phyloP scores from a whole-genome alignment of 768 basidiomycete genomes.

The Leccinum subtestaceum region DNA sequence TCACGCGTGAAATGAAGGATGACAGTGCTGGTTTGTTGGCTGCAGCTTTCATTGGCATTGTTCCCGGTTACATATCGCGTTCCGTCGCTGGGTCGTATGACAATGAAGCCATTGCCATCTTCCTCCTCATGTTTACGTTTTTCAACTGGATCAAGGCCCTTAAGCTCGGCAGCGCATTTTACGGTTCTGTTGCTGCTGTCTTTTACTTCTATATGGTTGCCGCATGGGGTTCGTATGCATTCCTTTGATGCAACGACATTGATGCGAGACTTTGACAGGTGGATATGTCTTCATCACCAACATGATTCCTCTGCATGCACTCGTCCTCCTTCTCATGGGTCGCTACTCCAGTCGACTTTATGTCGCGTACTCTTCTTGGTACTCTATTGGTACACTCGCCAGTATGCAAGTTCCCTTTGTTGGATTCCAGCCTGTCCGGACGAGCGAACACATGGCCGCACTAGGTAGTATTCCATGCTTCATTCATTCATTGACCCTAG shows the following conservation, averaged over 20 bases:
- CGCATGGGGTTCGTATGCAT: slow-evolving; percentile 78
- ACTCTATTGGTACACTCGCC: slow-evolving; percentile 92
- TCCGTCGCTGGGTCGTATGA: slow-evolving; percentile 99
- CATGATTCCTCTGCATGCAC: slow-evolving; percentile 96
- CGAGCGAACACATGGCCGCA: slow-evolving; percentile 98
- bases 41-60: slow-evolving; percentile 97
- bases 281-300: slow-evolving; percentile 99
- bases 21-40: slow-evolving; percentile 95
- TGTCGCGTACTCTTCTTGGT: slow-evolving; percentile 96
- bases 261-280: slow-evolving; percentile 44
- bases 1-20: slow-evolving; percentile 95
- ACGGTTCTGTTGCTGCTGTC: slow-evolving; percentile 83
- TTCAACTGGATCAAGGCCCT: slow-evolving; percentile 96
- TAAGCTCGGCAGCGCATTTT: slow-evolving; percentile 90
- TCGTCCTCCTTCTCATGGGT: slow-evolving; percentile 96
- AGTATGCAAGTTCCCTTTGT: slow-evolving; percentile 99
- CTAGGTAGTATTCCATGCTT: slow-evolving; percentile 53
- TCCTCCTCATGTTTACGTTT: slow-evolving; percentile 99
- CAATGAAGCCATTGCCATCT: slow-evolving; percentile 99
- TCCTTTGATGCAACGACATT: not conserved
- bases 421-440: slow-evolving; percentile 96
- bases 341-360: slow-evolving; percentile 91
- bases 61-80: slow-evolving; percentile 97
- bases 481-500: not conserved
- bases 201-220: slow-evolving; percentile 99